A percentile compares a stretch with the other conserved stretches of the same genome.
phyloP scores from a whole-genome alignment of 495 filamentous ascomycete genomes.

The Trichoderma parareesei region DNA sequence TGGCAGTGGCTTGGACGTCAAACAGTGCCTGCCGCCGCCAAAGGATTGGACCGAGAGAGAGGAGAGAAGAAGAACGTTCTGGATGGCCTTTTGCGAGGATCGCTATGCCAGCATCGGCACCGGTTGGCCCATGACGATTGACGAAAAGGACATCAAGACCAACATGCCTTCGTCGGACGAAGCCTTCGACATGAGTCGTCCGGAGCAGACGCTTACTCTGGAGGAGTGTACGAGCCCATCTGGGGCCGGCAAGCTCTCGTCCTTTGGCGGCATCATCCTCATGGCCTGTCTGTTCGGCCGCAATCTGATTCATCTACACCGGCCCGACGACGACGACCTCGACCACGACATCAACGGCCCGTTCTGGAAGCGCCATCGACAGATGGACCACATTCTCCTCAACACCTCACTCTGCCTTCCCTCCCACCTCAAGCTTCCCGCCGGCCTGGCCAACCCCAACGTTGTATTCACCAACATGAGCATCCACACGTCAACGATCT shows the following conservation, averaged over 20 bases:
- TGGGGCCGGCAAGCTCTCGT: conserved; percentile 61
- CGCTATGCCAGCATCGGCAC: conserved; percentile 95
- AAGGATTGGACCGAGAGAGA: conserved; percentile 91
- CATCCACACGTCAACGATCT: conserved; percentile 94
- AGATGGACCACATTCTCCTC: conserved; percentile 82
- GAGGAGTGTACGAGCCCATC: conserved; percentile 62
- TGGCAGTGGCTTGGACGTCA: conserved; percentile 79
- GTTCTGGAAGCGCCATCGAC: conserved; percentile 91
- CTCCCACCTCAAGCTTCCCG: conserved; percentile 70
- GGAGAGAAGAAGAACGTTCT: conserved; percentile 86
- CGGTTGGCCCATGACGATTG: conserved; percentile 91
- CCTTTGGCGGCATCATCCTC: conserved; percentile 74
- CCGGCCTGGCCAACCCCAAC: conserved; percentile 69
- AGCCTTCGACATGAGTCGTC: conserved; percentile 72
- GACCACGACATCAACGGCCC: conserved; percentile 87
- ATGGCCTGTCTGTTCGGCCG: conserved; percentile 86
- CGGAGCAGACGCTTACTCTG: conserved; percentile 60
- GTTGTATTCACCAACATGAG: conserved; percentile 94
- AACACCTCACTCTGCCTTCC: conserved; percentile 81
- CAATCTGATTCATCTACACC: conserved; percentile 91
- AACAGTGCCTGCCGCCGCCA: conserved; percentile 77
- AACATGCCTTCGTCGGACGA: conserved; percentile 81
- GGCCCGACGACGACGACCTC: conserved; percentile 71
- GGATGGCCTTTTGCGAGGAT: conserved; percentile 85
- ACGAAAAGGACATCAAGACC: conserved; percentile 85